These are phyloP conservation scores for Reticulascus tulasneorum DNA, from an alignment of 2,329 filamentous ascomycete species.

Conservation along the genomic window DNA sequence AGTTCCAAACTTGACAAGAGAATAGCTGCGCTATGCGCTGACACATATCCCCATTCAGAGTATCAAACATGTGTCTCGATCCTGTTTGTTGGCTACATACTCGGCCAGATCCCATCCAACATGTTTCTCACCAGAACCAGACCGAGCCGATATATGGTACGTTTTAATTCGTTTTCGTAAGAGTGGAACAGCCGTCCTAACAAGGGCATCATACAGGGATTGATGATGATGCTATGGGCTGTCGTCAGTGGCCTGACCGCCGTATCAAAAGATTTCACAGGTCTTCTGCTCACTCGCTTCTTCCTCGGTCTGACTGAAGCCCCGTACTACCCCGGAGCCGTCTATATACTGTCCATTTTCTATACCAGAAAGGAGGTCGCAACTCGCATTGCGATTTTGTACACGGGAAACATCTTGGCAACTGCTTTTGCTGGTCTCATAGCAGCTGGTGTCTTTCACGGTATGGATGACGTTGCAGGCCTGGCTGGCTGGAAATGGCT, in stretches of 20 bases:
- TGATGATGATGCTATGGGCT: conserved; percentile 17
- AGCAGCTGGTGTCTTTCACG: conserved; percentile 57
- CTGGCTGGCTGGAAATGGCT: conserved; percentile 39
- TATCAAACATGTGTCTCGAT: conserved; percentile 32
- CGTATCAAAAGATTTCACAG: conserved; percentile 26
- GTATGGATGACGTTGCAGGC: conserved; percentile 40
- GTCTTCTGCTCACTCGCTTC: conserved; percentile 29
- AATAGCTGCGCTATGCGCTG: background rate
- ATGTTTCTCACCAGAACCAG: conserved; percentile 15
- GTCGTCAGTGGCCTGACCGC: conserved; percentile 23
- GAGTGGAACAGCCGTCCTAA: too few species aligned
- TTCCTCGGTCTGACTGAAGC: conserved; percentile 32
- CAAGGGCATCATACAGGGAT: background rate
- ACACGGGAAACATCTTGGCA: conserved; percentile 60
- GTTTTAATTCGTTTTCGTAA: too few species aligned
- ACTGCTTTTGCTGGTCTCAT: conserved; percentile 67
- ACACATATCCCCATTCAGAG: conserved; percentile 9
- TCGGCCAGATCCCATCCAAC: conserved; percentile 15
- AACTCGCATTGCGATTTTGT: conserved; percentile 54
- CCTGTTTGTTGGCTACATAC: conserved; percentile 25
- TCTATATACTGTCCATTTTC: conserved; percentile 57
- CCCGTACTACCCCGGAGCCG: conserved; percentile 15
- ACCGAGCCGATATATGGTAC: conserved; percentile 15
- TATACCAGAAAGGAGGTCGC: conserved; percentile 64
- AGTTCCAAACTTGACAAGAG: background rate